phyloP scores from a whole-genome alignment of 345 rosid genomes.

The Eucalyptus grandis region DNA sequence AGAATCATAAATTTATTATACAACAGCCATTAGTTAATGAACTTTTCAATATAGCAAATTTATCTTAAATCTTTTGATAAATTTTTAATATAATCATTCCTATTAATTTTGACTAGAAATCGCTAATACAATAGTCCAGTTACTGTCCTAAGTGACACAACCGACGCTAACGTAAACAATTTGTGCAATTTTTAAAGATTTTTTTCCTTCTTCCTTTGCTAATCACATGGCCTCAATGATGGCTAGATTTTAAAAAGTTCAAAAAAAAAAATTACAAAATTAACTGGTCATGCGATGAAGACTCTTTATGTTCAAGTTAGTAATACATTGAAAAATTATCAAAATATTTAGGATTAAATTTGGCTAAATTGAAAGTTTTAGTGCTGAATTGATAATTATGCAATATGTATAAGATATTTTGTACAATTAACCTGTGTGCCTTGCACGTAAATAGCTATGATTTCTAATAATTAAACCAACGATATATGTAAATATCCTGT shows the following conservation, averaged over 20 bases:
- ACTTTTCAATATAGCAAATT: too few species aligned
- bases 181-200: too few species aligned
- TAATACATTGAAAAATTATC: not conserved
- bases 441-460: not conserved
- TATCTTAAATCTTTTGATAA: too few species aligned
- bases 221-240: too few species aligned
- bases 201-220: too few species aligned
- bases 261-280: not conserved
- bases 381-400: accelerated
- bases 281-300: accelerated
- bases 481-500: not conserved
- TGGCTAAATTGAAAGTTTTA: not conserved
- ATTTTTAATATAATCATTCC: too few species aligned
- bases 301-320: accelerated
- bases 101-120: too few species aligned
- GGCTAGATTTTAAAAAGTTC: too few species aligned
- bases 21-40: accelerated
- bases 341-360: not conserved
- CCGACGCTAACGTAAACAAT: accelerated
- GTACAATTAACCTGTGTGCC: not conserved
- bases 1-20: too few species aligned
- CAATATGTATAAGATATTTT: accelerated
- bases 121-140: too few species aligned
- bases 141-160: too few species aligned
- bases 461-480: not conserved